Evolutionary conservation across 2,329 filamentous ascomycete genomes (phyloP), one percentile per base, ranked within the genome.

Genomic region (Taxawa tesnikishii): DNA sequence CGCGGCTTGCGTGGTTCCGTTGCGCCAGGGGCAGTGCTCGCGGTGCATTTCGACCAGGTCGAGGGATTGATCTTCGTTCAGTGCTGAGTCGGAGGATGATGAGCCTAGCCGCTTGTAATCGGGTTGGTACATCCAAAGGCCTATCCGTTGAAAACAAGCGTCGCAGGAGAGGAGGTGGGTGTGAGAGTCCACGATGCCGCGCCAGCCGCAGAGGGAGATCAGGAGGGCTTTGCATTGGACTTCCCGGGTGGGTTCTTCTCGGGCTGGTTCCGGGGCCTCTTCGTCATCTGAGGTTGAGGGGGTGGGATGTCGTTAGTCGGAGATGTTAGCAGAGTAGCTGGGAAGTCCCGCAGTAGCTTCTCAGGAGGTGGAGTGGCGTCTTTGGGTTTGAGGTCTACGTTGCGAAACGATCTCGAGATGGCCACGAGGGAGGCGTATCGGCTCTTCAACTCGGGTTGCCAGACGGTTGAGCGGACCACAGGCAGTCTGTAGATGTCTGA

Each of bases 91-190:
- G 37, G 34, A 7, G 28, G n/a, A n/a, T n/a, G 68, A 17, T 79
- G 25, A 23, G 16, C 34, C 36, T 28, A 17, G 33, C 6, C n/a
- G 38, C 13, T 36, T 40, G 37, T 55, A 54, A 24, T 69, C 45
- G 73, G 71, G 54, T 78, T 85, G 53, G 54, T 93, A 96, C 64
- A 98, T 79, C 90, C 90, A 98, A 2, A 98, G 66, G 0, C 90
- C 90, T 0, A 96, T 65, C 2, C 87, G 75, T 37, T 90, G 76
- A 48, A 93, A 81, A 52, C 90, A 98, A 13, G 83, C 82, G 37
- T 79, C 70, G 54, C 90, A 98, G 4, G 75, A 76, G 5, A 82
- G 77, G 11, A 88, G 72, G 38, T 83, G 80, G 25, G 78, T 74
- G 14, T 79, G 72, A 2, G 73, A 60, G 34, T 50, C 76, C 55